Conservation (phyloP, 768 basidiomycete species). For the Glaciozyma martinii region DNA sequence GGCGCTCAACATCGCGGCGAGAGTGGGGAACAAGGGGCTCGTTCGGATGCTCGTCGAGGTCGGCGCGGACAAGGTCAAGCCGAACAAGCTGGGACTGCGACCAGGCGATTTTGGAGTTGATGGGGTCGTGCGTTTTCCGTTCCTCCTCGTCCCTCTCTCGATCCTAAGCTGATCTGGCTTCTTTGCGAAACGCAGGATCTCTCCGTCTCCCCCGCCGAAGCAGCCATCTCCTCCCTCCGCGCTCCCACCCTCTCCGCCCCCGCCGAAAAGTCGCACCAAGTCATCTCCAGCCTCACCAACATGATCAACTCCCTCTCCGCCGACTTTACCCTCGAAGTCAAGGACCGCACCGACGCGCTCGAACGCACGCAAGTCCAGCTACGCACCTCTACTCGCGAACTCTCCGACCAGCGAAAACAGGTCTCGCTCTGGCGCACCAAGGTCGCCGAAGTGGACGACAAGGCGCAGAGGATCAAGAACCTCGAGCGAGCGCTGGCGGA, state of each 20-base stretch:
- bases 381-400: conserved; percentile 76
- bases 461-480: conserved; percentile 71
- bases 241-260: conserved; percentile 35
- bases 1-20: conserved; percentile 84
- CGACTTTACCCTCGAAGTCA: conserved; percentile 76
- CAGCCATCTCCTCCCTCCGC: conserved; percentile 47
- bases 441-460: conserved; percentile 69
- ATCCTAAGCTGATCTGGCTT: conserved; percentile 35
- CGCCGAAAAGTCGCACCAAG: conserved; percentile 78
- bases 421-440: conserved; percentile 65
- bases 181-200: conserved; percentile 57
- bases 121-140: background rate
- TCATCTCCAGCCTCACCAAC: conserved; percentile 71
- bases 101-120: conserved; percentile 90
- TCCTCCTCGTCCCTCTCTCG: background rate
- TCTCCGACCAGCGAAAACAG: conserved; percentile 81
- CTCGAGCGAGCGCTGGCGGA: conserved; percentile 66
- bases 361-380: conserved; percentile 79
- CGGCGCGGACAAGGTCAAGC: conserved; percentile 76
- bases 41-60: conserved; percentile 81
- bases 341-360: conserved; percentile 75
- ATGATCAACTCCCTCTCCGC: conserved; percentile 70
- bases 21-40: conserved; percentile 80
- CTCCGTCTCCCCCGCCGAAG: conserved; percentile 59
- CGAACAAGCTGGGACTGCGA: conserved; percentile 86